Base-by-base conservation (phyloP, 495 filamentous ascomycete species). In the Penicillium soppii region DNA sequence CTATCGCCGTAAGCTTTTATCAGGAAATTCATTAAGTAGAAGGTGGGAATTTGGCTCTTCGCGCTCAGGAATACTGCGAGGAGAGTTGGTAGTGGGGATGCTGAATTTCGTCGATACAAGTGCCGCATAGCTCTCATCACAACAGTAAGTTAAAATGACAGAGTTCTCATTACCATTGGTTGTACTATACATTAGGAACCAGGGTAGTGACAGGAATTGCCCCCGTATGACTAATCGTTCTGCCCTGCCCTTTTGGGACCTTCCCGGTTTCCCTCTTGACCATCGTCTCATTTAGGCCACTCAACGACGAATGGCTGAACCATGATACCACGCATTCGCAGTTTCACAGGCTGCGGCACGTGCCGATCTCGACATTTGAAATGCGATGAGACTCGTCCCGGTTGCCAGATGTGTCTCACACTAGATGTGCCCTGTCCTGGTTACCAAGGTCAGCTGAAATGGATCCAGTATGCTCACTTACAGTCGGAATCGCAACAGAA, bases 361-460 rank as follows among this genome's bases (percentile, higher is more conserved):
- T 53, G 51, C 23, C 51, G 51, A 16, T 7, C 26, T 16, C 51
- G 51, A n/a, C 51, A 53, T 30, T 17, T 53, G 5, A 53, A 53
- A 35, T 53, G 51, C 21, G 51, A 53, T 17, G 51, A 53, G 47
- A 12, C 32, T 33, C 32, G 51, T 4, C 51, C 51, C 1, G 43
- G 17, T 5, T 53, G 51, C 35, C 33, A 53, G 22, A 46, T 41
- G 35, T 53, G 51, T 16, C 51, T 20, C 5, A 21, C 15, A 27
- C 10, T 16, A 1, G 51, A 35, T 1, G 19, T 40, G 4, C 19
- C 36, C 7, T 53, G 51, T 38, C 43, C 36, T 2, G 51, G 51
- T 7, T 53, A 53, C 43, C 21, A 20, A n/a, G 8, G 9, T 39
- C 43, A 47, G 21, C 5, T 53, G 4, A 47, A 40, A 47, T 53